A percentile compares a stretch with the other conserved stretches of the same genome.
Evolutionary conservation across 208 protist species (phyloP).

Genomic region (Leishmania gerbilli): DNA sequence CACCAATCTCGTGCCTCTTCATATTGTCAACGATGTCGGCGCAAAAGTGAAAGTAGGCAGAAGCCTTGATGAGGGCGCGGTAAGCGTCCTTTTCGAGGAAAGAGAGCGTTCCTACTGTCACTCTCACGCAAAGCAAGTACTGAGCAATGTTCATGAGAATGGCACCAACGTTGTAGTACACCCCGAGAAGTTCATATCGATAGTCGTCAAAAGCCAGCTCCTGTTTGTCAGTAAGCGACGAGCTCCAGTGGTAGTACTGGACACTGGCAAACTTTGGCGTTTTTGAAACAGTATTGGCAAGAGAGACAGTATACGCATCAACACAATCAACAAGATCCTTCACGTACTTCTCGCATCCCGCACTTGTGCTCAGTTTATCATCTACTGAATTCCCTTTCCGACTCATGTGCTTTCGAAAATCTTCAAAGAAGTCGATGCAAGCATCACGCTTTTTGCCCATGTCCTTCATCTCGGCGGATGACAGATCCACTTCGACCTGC

Average conservation of each 20-base stretch:
- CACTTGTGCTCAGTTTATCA: slow-evolving; percentile 17
- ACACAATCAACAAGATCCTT: slow-evolving; percentile 28
- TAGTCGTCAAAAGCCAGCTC: slow-evolving; percentile 67
- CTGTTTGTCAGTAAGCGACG: slow-evolving; percentile 40
- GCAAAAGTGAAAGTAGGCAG: slow-evolving; percentile 62
- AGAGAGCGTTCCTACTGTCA: slow-evolving; percentile 31
- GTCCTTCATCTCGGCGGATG: slow-evolving; percentile 37
- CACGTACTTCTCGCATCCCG: slow-evolving; percentile 36
- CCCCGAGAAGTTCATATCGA: slow-evolving; percentile 62
- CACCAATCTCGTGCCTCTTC: slow-evolving; percentile 39
- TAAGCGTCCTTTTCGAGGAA: slow-evolving; percentile 72
- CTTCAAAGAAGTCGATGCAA: slow-evolving; percentile 44
- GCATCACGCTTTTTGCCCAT: slow-evolving; percentile 36
- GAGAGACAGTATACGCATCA: slow-evolving; percentile 37
- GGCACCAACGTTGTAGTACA: slow-evolving; percentile 71
- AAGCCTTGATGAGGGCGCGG: slow-evolving; percentile 52
- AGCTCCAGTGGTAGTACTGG: slow-evolving; percentile 65
- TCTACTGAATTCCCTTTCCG: slow-evolving; percentile 19
- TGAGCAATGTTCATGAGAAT: slow-evolving; percentile 59
- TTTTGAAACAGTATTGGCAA: slow-evolving; percentile 38
- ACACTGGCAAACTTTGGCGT: slow-evolving; percentile 38
- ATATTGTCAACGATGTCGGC: slow-evolving; percentile 40
- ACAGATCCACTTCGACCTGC: slow-evolving; percentile 38
- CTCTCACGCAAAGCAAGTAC: slow-evolving; percentile 42
- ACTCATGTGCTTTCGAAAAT: slow-evolving; percentile 28